Evolutionary conservation across 305 asterid species (phyloP).

Genomic region (Ajuga reptans): DNA sequence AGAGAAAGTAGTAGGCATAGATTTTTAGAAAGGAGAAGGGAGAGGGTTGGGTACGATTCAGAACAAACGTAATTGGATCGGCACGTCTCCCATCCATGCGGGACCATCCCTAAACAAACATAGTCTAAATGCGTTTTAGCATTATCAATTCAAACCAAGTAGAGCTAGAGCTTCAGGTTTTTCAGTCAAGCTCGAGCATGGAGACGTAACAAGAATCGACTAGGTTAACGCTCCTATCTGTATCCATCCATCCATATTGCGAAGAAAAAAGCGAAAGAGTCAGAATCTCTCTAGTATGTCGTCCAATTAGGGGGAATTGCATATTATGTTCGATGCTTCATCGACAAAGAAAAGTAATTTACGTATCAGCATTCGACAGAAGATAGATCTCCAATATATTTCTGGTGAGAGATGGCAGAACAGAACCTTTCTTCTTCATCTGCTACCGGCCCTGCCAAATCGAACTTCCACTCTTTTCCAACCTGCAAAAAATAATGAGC

Average conservation of each 20-base stretch:
- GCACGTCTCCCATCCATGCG: too few relatives aligned
- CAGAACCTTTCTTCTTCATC: neutral
- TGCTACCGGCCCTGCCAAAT: conserved; percentile 63
- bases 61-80: too few relatives aligned
- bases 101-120: too few relatives aligned
- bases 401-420: neutral
- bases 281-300: neutral
- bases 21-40: too few relatives aligned
- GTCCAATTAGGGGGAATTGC: neutral
- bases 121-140: neutral
- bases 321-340: neutral
- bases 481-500: conserved; percentile 41
- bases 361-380: neutral
- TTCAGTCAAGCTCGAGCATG: neutral
- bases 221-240: too few relatives aligned
- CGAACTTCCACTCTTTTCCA: conserved; percentile 53
- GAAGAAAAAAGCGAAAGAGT: neutral
- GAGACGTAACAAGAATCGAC: neutral
- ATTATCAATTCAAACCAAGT: neutral
- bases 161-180: neutral
- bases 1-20: too few relatives aligned
- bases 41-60: too few relatives aligned
- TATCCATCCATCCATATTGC: too few relatives aligned
- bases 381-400: conserved; percentile 5
- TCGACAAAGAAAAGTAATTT: neutral